Base-by-base conservation (phyloP, 139 green algal genomes). In the Bryopsis sp. region DNA sequence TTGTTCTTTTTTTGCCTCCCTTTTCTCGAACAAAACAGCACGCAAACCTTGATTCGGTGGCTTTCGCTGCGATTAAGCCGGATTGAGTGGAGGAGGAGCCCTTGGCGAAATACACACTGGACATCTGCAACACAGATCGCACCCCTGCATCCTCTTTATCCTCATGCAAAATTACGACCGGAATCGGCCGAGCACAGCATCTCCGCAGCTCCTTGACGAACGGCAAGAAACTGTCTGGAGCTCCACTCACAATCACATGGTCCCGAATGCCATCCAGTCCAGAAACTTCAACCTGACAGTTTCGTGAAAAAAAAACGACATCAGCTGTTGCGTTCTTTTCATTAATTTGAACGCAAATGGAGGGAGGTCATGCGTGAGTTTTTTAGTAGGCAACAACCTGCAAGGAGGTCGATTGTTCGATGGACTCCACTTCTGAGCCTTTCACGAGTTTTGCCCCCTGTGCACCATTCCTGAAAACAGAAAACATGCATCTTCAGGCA, bases 151-250 rank as follows among this genome's bases (percentile, higher is more conserved):
- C 35, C 28, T 34, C 6, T 38, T 26, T 58, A 38, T 5, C 19
- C 22, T 22, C 6, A 11, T 58, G 70, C 39, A 87, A 64, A 2
- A 88, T 48, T 15, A 88, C 71, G 19, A 86, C 64, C 39, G 71
- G 72, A 24, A 68, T 47, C 3, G 34, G 26, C 8, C 36, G 24
- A 28, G 69, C 35, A 28, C 74, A 69, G 47, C 72, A 76, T 35
- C 54, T 6, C 48, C 81, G 72, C 60, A 88, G 61, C 59, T 85
- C 63, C 37, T 72, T 38, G 36, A 79, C 46, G 47, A 89, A 89
- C 48, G 64, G 64, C n/a, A 74, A 19, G 6, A 89, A 84, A 48
- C 57, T 72, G 19, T 73, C 74, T 39, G 73, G 64, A 2, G 73
- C 67, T 1, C 82, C 82, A 48, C 75, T 78, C 43, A 50, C 15